Evolutionary conservation across 2,329 filamentous ascomycete species (phyloP), one percentile per base, ranked within the genome.

Genomic region (Neonectria neomacrospora): DNA sequence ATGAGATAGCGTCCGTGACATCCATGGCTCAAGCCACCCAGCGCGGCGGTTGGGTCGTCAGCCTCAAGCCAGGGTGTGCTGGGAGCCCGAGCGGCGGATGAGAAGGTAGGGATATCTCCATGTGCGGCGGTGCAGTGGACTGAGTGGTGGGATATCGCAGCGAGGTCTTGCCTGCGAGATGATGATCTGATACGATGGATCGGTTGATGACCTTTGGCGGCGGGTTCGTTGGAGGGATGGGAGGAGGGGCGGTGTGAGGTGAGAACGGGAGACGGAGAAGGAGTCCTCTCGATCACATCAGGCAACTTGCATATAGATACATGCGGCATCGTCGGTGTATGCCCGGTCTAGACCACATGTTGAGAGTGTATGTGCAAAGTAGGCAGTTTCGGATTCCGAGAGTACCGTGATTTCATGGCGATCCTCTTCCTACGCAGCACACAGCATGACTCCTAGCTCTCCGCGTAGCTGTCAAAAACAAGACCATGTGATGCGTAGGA

Each of bases 141-240:
- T 61, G 62, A 61, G 51, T 64, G 62, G 53, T 54, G 56, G 62
- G 58, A 55, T 39, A 45, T n/a, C 12, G 41, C 39, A 39, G 56
- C 41, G 48, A 34, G 42, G 4, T 10, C 5, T 41, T 20, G 37
- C 47, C 47, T 32, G 28, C n/a, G 11, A 32, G 26, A 50, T 50
- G n/a, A 32, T 48, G 45, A n/a, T 50, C 47, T 32, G n/a, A 32
- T 32, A 14, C 47, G 26, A 50, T 6, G 14, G 44, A 48, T 28
- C 28, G 47, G 28, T 32, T 47, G 48, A 59, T 53, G 39, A 44
- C 56, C 32, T 42, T 53, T 54, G 48, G 56, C 11, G 18, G 16
- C 20, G 6, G 39, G 30, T 37, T 59, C 42, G 56, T 54, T 59
- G 56, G 50, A 16, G n/a, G 48, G 48, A 48, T 5, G 56, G 48